A percentile compares a stretch with the other conserved stretches of the same genome.
Conservation (phyloP, 225 moss, liverwort and hornwort species). For the Bryum argenteum region DNA sequence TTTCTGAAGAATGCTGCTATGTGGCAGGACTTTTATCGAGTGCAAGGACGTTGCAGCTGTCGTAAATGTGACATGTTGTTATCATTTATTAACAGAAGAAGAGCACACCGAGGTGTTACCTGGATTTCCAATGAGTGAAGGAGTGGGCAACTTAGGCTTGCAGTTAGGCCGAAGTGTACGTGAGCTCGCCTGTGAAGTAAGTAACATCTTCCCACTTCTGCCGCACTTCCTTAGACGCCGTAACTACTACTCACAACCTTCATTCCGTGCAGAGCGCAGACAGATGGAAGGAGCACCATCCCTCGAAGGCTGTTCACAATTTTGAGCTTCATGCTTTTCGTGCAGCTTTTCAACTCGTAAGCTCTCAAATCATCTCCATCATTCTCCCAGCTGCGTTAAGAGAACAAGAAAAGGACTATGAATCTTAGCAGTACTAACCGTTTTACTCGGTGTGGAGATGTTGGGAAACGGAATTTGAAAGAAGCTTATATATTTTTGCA, state of each 20-base stretch:
- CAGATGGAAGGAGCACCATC: slow-evolving; percentile 65
- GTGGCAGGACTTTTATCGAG: slow-evolving; percentile 58
- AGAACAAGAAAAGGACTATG: too few species aligned
- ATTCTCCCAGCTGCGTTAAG: neutral
- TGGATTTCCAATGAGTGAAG: slow-evolving; percentile 60
- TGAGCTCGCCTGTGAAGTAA: slow-evolving; percentile 70
- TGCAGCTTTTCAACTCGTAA: slow-evolving; percentile 65
- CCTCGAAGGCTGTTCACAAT: slow-evolving; percentile 51
- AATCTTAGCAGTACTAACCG: too few species aligned
- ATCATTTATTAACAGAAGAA: slow-evolving; percentile 54
- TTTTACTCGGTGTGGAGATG: too few species aligned
- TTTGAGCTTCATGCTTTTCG: slow-evolving; percentile 68
- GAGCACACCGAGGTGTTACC: slow-evolving; percentile 8
- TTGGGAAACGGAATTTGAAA: too few species aligned
- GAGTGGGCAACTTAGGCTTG: slow-evolving; percentile 47
- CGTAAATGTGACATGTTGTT: slow-evolving; percentile 66
- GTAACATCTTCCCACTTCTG: slow-evolving; percentile 26
- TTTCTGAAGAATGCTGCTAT: too few species aligned
- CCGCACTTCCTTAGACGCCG: neutral
- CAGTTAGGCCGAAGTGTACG: slow-evolving; percentile 60
- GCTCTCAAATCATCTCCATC: slow-evolving; percentile 14
- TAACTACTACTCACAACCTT: neutral
- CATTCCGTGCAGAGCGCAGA: slow-evolving; percentile 53
- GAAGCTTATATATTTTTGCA: slow-evolving; percentile 13
- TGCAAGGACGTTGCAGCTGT: slow-evolving; percentile 61